Percentiles rank a stretch among this genome's conserved stretches.
phyloP scores from a whole-genome alignment of 148 eudicot genomes.

The Diospyros kaki region DNA sequence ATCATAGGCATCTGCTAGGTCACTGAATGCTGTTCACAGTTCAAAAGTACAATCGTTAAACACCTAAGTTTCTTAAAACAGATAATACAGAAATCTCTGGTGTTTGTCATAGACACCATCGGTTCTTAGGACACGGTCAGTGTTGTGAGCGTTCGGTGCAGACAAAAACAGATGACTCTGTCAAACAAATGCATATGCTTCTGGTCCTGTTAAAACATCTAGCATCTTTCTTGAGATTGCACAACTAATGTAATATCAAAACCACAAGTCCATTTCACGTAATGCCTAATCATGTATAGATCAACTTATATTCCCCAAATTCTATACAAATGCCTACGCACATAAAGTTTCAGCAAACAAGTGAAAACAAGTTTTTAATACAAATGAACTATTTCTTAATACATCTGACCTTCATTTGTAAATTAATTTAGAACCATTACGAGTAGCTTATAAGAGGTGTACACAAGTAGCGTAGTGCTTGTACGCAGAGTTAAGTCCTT shows the following conservation, averaged over 20 bases:
- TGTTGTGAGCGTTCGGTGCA: background rate
- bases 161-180: background rate
- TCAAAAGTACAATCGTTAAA: background rate
- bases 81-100: background rate
- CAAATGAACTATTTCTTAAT: constrained; percentile 1
- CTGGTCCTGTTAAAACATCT: background rate
- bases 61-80: background rate
- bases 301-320: no score
- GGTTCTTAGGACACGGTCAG: background rate
- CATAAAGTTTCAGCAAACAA: no score
- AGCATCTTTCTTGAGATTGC: constrained; percentile 5
- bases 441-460: no score
- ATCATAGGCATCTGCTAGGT: constrained; percentile 73
- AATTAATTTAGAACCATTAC: background rate
- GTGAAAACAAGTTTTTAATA: no score
- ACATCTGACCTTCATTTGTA: background rate
- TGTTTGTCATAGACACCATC: background rate
- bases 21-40: constrained; percentile 57
- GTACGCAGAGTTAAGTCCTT: no score
- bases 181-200: background rate
- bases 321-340: no score
- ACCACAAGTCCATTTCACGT: background rate
- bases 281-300: no score
- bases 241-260: background rate
- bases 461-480: no score